Evolutionary conservation across 306 rosid species (phyloP).

Genomic region (Dryas drummondii): DNA sequence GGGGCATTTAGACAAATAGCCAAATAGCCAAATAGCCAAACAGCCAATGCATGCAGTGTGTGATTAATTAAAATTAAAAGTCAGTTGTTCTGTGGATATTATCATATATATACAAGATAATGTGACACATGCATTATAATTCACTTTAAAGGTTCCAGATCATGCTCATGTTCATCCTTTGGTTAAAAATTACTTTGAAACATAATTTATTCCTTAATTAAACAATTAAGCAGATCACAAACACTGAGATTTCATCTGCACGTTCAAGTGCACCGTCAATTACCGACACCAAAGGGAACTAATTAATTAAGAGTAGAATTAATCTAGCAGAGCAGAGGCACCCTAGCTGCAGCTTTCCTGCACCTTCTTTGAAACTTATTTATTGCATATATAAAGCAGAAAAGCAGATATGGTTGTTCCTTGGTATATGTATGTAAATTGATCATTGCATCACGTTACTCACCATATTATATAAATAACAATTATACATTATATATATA

Average conservation of each 20-base stretch:
- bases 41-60: too few relatives aligned
- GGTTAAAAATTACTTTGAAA: neutral
- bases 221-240: neutral
- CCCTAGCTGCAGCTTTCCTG: slow-evolving; percentile 4
- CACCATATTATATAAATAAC: neutral
- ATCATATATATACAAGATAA: neutral
- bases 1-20: too few relatives aligned
- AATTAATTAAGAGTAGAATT: neutral
- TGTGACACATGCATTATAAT: neutral
- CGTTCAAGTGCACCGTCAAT: slow-evolving; percentile 2
- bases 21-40: too few relatives aligned
- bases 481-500: too few relatives aligned
- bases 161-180: neutral
- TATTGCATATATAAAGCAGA: neutral
- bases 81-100: neutral
- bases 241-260: slow-evolving; percentile 3
- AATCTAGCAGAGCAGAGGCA: neutral
- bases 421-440: neutral
- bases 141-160: neutral
- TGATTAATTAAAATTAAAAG: neutral
- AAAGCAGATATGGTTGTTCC: slow-evolving; percentile 3
- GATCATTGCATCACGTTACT: slow-evolving; percentile 19
- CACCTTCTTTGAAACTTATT: slow-evolving; percentile 8
- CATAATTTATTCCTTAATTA: neutral
- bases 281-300: slow-evolving; percentile 4